phyloP scores from a whole-genome alignment of 306 rosid species.

The Malus domestica region DNA sequence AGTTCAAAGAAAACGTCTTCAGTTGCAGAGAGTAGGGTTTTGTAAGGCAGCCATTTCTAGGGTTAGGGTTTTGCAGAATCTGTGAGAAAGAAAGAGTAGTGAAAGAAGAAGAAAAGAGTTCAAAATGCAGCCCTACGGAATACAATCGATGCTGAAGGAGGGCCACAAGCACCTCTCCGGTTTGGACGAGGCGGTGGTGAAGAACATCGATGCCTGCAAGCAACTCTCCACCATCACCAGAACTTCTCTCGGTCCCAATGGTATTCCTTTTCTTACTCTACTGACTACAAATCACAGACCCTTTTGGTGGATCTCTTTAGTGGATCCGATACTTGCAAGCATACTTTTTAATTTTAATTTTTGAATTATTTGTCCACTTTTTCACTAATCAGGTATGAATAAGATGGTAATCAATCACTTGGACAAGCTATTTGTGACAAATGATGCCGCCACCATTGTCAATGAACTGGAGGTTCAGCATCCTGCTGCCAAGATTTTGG shows the following conservation, averaged over 20 bases:
- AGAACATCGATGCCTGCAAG: conserved; percentile 95
- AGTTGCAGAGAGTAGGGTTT: neutral
- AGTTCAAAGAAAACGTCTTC: neutral
- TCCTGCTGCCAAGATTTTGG: conserved; percentile 94
- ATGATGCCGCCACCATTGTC: conserved; percentile 82
- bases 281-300: neutral
- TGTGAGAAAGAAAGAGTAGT: neutral
- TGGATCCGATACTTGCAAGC: neutral
- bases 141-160: conserved; percentile 91
- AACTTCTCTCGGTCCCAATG: conserved; percentile 93
- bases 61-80: neutral
- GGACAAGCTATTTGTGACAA: conserved; percentile 90
- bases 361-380: neutral
- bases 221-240: conserved; percentile 86
- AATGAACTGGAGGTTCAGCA: conserved; percentile 95
- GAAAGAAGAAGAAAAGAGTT: conserved; percentile 29
- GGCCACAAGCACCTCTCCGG: conserved; percentile 91
- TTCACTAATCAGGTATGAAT: conserved; percentile 57
- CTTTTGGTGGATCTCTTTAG: neutral
- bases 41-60: neutral
- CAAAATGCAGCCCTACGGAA: conserved; percentile 58
- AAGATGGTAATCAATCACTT: conserved; percentile 96
- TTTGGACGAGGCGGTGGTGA: conserved; percentile 90
- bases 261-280: conserved; percentile 23
- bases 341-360: neutral